Evolutionary conservation across 2,329 filamentous ascomycete species (phyloP).

Genomic region (Trichocomaceae sp.): DNA sequence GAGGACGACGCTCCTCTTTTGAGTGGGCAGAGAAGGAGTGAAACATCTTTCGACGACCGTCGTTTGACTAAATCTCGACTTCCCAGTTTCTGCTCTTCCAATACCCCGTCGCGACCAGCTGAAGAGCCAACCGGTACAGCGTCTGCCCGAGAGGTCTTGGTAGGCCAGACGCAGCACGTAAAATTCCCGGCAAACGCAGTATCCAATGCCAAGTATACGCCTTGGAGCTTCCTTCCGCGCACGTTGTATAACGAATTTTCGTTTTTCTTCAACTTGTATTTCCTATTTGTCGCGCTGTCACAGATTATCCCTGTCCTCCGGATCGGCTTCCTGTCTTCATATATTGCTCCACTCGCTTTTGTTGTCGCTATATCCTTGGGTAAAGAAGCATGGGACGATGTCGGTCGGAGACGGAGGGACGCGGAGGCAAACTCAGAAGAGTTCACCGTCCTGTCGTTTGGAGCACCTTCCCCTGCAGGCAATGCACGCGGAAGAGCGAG

Average conservation of each 20-base stretch:
- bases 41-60: conserved; percentile 30
- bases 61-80: conserved; percentile 52
- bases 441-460: conserved; percentile 71
- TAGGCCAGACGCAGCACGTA: conserved; percentile 65
- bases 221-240: conserved; percentile 85
- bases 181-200: conserved; percentile 85
- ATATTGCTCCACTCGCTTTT: conserved; percentile 85
- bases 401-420: conserved; percentile 76
- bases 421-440: conserved; percentile 90
- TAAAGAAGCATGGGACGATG: conserved; percentile 93
- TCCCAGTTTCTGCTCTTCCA: conserved; percentile 57
- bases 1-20: conserved; percentile 73
- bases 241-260: conserved; percentile 99
- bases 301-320: conserved; percentile 83
- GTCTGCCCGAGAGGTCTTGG: conserved; percentile 65
- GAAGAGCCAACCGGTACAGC: conserved; percentile 35
- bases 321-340: conserved; percentile 92
- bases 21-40: conserved; percentile 39
- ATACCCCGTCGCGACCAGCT: conserved; percentile 26
- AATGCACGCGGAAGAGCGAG: conserved; percentile 13
- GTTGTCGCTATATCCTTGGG: conserved; percentile 87
- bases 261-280: conserved; percentile 99
- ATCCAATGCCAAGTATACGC: conserved; percentile 96
- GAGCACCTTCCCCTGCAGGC: conserved; percentile 29
- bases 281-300: conserved; percentile 87